Evolutionary conservation across 768 basidiomycete genomes (phyloP), one percentile per base, ranked within the genome.

Genomic region (Suillus subalutaceus): DNA sequence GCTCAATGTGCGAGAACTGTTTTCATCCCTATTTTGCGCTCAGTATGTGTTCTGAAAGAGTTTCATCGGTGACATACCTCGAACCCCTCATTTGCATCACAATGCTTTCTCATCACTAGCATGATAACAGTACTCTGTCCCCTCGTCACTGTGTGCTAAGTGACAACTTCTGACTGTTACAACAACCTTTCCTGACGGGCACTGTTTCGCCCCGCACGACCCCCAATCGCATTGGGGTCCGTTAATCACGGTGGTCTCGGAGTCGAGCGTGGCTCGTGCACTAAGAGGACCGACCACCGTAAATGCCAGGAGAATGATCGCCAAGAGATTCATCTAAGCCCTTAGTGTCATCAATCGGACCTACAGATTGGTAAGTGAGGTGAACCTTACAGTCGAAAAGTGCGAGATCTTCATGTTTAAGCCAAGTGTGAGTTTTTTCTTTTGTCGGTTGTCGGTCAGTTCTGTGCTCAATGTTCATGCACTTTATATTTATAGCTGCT

Each of bases 181-280:
- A 66, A 43, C 71, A 66, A 6, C 3, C 32, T 12, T 20, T 2
- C 2, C 7, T 13, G 0, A 0, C 35, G 35, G 38, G 56, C 57
- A 65, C n/a, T 32, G 26, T 2, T 32, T 2, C 5, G 40, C 7
- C 16, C 68, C 62, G 23, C 64, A 67, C 37, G 32, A 37, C 16
- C 9, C 18, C 64, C 66, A 67, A 44, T 64, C 16, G 35, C 58
- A 70, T 12, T 10, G 16, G 58, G 18, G 58, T n/a, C 26, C 35
- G 6, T 35, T 6, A 6, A n/a, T 37, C 20, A n/a, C 32, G 4
- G 10, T 8, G 26, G 50, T 41, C 38, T 2, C 16, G 9, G 23
- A 26, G 23, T 26, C 23, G n/a, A 26, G 26, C 5, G 12, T 41
- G 16, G 16, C 58, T 59, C 16, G 18, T 18, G 23, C 26, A 26